These are phyloP conservation scores for Colletotrichum melonis DNA, from an alignment of 2,329 filamentous ascomycete genomes.

Conservation along the genomic window DNA sequence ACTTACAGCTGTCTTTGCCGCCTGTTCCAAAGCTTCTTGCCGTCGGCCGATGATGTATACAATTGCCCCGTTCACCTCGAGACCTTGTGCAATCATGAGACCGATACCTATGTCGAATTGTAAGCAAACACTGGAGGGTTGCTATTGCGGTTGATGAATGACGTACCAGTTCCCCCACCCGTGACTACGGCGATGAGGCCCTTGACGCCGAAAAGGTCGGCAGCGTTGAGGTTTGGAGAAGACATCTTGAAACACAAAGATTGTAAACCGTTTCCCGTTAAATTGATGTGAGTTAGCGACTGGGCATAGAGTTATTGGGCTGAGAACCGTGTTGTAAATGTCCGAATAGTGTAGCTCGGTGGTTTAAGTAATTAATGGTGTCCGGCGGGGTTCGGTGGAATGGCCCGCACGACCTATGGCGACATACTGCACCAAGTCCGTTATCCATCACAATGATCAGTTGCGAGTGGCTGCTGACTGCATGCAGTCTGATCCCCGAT, in stretches of 20 bases:
- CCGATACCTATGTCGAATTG: slow-evolving; percentile 54
- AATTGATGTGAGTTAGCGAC: not conserved
- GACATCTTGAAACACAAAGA: slow-evolving; percentile 23
- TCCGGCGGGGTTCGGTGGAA: slow-evolving; percentile 10
- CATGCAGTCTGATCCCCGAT: slow-evolving; percentile 3
- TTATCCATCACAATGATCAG: not conserved
- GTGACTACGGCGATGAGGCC: slow-evolving; percentile 67
- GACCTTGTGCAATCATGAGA: slow-evolving; percentile 59
- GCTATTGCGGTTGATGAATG: not conserved
- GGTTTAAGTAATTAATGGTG: not conserved
- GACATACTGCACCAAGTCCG: slow-evolving; percentile 15
- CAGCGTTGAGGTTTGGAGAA: slow-evolving; percentile 26
- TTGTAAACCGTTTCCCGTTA: too few relatives aligned
- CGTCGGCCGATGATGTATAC: slow-evolving; percentile 65
- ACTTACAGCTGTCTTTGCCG: slow-evolving; percentile 46
- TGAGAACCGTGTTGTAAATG: too few relatives aligned
- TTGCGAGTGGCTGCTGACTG: not conserved
- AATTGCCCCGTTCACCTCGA: slow-evolving; percentile 62
- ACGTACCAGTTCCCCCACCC: slow-evolving; percentile 53
- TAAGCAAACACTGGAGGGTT: not conserved
- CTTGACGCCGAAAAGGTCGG: slow-evolving; percentile 58
- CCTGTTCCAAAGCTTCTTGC: slow-evolving; percentile 53
- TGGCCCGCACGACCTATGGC: slow-evolving; percentile 23
- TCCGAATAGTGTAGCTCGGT: not conserved
- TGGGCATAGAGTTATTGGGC: too few relatives aligned